Base-by-base conservation (phyloP, 139 green algal genomes). In the Chlorella sp. region DNA sequence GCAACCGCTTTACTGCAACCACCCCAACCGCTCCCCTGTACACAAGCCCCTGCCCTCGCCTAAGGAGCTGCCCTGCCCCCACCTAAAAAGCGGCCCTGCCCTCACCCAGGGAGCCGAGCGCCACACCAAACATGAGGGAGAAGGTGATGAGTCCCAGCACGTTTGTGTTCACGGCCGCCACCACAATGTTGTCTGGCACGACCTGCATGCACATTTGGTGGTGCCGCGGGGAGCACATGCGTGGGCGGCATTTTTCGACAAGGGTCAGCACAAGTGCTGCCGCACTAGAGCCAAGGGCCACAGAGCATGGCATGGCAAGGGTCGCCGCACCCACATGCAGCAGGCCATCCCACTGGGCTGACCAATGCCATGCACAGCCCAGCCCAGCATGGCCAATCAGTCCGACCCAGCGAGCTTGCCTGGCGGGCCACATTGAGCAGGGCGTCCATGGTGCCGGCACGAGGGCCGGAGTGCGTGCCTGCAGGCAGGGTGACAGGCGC, bases 81-180 rank as follows among this genome's bases (percentile, higher is more conserved):
- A n/a, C 26, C 56, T 16, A 20, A 40, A 36, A 30, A 28, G 3
- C 16, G 13, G 62, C 73, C 28, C 26, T 41, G 16, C 1, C 0
- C 77, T 22, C 77, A 83, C 77, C 79, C 43, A 84, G 44, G 1
- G 62, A 76, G 64, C 64, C 38, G 19, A 84, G 79, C 16, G 79
- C 64, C 44, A 84, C 43, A 0, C 64, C 79, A 34, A 84, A 54
- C 79, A 84, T 84, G 64, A 84, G 79, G n/a, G 43, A 87, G 84
- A 92, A 89, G 38, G 87, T 90, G 83, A 93, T 91, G 77, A 93
- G 58, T 20, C 90, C 90, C 82, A 93, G 82, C 40, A 93, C 86
- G 83, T 93, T 93, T 80, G 87, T 93, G 77, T 90, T 34, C 7
- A 91, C 89, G 6, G 89, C 89, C 9, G 90, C 89, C 11, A 9